phyloP scores from a whole-genome alignment of 2,329 filamentous ascomycete species.

The Fusarium foetens region DNA sequence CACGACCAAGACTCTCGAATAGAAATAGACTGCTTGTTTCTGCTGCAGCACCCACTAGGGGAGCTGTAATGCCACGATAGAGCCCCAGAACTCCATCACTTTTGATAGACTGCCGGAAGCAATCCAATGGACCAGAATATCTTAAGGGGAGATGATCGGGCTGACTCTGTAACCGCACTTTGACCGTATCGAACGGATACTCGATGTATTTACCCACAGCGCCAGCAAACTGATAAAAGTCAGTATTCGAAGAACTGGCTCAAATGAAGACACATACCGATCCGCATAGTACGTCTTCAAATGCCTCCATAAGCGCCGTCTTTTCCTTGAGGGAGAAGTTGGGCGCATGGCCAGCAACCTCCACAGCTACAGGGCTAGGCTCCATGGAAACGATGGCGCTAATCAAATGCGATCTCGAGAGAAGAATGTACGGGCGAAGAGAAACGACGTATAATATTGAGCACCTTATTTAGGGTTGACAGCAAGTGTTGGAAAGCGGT shows the following conservation, averaged over 20 bases:
- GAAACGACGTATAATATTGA: background rate
- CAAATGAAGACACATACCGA: conserved; percentile 67
- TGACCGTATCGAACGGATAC: conserved; percentile 98
- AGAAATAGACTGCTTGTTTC: conserved; percentile 95
- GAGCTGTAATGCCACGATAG: conserved; percentile 93
- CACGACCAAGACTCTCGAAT: conserved; percentile 81
- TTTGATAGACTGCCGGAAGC: conserved; percentile 86
- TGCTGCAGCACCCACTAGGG: conserved; percentile 87
- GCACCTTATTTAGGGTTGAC: background rate
- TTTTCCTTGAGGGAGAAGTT: conserved; percentile 49
- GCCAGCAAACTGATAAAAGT: conserved; percentile 72
- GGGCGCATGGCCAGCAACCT: conserved; percentile 39
- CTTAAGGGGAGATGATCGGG: conserved; percentile 82
- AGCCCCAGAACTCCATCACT: conserved; percentile 83
- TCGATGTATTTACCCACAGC: conserved; percentile 95
- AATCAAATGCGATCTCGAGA: background rate
- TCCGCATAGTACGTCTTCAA: conserved; percentile 90
- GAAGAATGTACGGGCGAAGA: background rate
- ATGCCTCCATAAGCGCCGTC: conserved; percentile 68
- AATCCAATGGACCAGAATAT: conserved; percentile 90
- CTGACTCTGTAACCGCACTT: conserved; percentile 97
- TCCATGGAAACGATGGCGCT: conserved; percentile 41
- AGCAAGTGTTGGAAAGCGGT: background rate
- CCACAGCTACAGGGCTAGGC: conserved; percentile 46
- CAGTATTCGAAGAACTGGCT: background rate